phyloP scores from a whole-genome alignment of 1,139 yeast species.

The Debaryomyces sp. region DNA sequence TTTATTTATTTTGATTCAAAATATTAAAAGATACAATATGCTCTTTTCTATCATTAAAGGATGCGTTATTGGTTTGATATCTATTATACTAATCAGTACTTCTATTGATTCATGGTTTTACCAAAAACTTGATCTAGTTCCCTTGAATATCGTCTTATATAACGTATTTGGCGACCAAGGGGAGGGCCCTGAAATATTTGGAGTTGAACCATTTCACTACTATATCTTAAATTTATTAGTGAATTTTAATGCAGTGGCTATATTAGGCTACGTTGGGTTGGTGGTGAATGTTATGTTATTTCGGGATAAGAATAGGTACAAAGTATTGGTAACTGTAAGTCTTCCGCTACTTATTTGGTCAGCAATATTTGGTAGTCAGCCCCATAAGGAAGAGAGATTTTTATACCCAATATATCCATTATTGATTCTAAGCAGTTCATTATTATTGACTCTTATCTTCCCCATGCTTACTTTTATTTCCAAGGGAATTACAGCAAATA shows the following conservation, averaged over 20 bases:
- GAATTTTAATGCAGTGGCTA: slow-evolving; percentile 66
- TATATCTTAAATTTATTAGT: slow-evolving; percentile 69
- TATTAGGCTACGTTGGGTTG: slow-evolving; percentile 48
- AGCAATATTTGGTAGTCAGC: slow-evolving; percentile 66
- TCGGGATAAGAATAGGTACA: slow-evolving; percentile 14
- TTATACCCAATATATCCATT: slow-evolving; percentile 83
- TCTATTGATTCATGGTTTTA: slow-evolving; percentile 68
- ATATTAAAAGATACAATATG: slow-evolving; percentile 10
- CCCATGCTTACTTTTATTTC: slow-evolving; percentile 10
- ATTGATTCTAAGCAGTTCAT: slow-evolving; percentile 63
- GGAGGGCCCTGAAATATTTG: slow-evolving; percentile 89
- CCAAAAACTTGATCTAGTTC: slow-evolving; percentile 65
- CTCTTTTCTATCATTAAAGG: slow-evolving; percentile 18
- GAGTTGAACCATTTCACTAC: slow-evolving; percentile 81
- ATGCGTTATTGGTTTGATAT: slow-evolving; percentile 20
- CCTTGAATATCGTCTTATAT: slow-evolving; percentile 79
- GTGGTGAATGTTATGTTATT: slow-evolving; percentile 24
- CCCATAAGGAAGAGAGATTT: slow-evolving; percentile 94
- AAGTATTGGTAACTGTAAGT: slow-evolving; percentile 17
- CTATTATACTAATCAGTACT: slow-evolving; percentile 37
- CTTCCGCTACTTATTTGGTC: slow-evolving; percentile 63
- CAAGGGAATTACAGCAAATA: slow-evolving; percentile 6
- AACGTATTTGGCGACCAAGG: slow-evolving; percentile 77
- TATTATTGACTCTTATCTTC: slow-evolving; percentile 41
- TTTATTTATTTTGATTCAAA: slow-evolving; percentile 25